Evolutionary conservation across 805 yeast genomes (phyloP).

Genomic region (Lachancea sp.): DNA sequence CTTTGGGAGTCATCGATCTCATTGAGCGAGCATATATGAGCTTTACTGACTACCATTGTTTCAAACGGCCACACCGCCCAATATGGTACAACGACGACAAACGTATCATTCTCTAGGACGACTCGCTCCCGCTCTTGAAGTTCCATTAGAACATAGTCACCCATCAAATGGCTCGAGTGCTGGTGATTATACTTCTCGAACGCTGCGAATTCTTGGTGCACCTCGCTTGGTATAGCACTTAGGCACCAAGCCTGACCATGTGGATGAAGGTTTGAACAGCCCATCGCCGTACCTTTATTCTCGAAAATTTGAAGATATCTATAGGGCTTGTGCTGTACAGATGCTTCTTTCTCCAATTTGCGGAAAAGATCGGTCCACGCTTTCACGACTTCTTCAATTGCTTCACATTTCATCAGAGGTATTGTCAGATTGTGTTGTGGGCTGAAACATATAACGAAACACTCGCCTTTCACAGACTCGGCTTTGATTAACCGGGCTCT

Average conservation of each 20-base stretch:
- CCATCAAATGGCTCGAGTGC: conserved; percentile 46
- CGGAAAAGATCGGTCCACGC: conserved; percentile 55
- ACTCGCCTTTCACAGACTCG: conserved; percentile 57
- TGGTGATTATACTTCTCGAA: conserved; percentile 43
- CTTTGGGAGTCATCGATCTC: conserved; percentile 44
- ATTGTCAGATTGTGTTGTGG: conserved; percentile 63
- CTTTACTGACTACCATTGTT: conserved; percentile 54
- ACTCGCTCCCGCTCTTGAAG: conserved; percentile 44
- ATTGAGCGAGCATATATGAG: conserved; percentile 44
- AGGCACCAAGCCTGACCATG: conserved; percentile 81
- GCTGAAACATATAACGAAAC: conserved; percentile 65
- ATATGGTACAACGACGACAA: conserved; percentile 65
- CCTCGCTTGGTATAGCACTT: conserved; percentile 59
- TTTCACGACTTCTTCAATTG: conserved; percentile 43
- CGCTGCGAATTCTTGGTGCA: conserved; percentile 48
- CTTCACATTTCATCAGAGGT: conserved; percentile 49
- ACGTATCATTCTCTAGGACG: conserved; percentile 54
- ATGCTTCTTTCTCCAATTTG: conserved; percentile 37
- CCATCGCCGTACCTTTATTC: conserved; percentile 75
- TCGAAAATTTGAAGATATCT: conserved; percentile 67
- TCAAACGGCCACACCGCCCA: conserved; percentile 86
- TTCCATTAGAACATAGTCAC: conserved; percentile 57
- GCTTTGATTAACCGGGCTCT: conserved; percentile 45
- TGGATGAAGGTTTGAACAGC: conserved; percentile 77
- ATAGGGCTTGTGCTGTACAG: conserved; percentile 37